Base-by-base conservation (phyloP, 495 filamentous ascomycete genomes). In the Chlorociboria aeruginascens region DNA sequence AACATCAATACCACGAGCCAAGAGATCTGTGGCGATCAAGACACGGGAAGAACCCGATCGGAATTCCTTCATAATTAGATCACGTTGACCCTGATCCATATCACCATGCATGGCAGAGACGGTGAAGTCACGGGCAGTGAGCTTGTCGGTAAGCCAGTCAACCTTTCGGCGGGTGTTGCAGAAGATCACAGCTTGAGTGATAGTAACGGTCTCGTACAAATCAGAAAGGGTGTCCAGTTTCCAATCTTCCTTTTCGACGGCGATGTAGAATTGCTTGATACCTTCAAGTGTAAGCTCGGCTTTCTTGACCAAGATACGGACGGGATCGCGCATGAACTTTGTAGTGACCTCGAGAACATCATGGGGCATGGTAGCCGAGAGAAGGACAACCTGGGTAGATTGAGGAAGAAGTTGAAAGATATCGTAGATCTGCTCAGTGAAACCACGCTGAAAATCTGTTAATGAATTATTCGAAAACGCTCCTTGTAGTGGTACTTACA, bases 11-110 rank as follows among this genome's bases (percentile, higher is more conserved):
- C 92, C 92, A 76, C 92, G 89, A 57, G 92, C 92, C 73, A 92
- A 77, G 46, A 98, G 77, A 66, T 98, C 92, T 57, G 92, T 98
- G 60, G 93, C 88, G 61, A 98, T 98, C 62, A 98, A 73, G 52
- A 98, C 92, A 77, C 92, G 86, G 58, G 90, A 96, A 62, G 88
- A 93, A 55, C 92, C 92, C 49, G 88, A 92, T 55, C 92, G 81
- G 79, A 98, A 98, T 72, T 98, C 92, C 77, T 97, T 92, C 92
- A 98, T 98, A 70, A 98, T 98, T 66, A 89, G 74, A 69, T 98
- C 92, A 73, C 92, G 89, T 75, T 97, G 85, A 55, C 69, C 75
- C 74, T 97, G 92, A 66, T 89, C 86, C 92, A 98, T 98, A 58
- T 98, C 92, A 63, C 92, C 92, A 71, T 98, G 92, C 92, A 98